Evolutionary conservation across 441 rosid species (phyloP), one percentile per base, ranked within the genome.

Genomic region (Kokia cookei): DNA sequence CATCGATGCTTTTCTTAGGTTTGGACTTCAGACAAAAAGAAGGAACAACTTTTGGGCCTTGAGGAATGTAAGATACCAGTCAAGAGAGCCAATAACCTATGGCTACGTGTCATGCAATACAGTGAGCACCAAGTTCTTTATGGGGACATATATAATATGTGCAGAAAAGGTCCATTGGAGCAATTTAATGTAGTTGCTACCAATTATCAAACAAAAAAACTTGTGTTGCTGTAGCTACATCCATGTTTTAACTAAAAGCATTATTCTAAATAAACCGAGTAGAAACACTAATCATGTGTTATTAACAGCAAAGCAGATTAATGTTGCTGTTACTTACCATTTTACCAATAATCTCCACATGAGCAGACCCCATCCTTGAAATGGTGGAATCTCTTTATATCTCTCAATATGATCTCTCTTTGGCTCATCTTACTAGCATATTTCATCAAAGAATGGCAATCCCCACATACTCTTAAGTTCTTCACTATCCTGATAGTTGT

Each of bases 371-470:
- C 94, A 11, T 88, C 80, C 75, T 82, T 89, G 84, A 91, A 91
- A 81, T 80, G 84, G 78, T 89, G 96, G 79, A 89, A 89, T 57
- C 91, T 86, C 78, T 78, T 88, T 75, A 76, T 78, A 82, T 91
- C 92, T 84, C 90, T 87, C 80, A 88, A 69, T 27, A 86, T 55
- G 12, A 91, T 86, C 75, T 81, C 86, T 79, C 87, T 86, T 77
- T 78, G 81, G 78, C 78, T 77, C 35, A 79, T 80, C 75, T 79
- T 78, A 62, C 93, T 84, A 37, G 80, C 84, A 69, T 79, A 75
- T 79, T 91, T 89, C 87, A 91, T 84, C 19, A 88, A 29, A 67
- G 87, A 82, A 79, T 89, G 96, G 64, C 90, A 91, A 78, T 91
- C 94, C 48, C 90, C 90, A 43, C 95, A 86, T 45, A 85, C 76